Percentiles rank a stretch among this genome's conserved stretches.
Evolutionary conservation across 306 rosid genomes (phyloP).

Genomic region (Acmispon strigosus): DNA sequence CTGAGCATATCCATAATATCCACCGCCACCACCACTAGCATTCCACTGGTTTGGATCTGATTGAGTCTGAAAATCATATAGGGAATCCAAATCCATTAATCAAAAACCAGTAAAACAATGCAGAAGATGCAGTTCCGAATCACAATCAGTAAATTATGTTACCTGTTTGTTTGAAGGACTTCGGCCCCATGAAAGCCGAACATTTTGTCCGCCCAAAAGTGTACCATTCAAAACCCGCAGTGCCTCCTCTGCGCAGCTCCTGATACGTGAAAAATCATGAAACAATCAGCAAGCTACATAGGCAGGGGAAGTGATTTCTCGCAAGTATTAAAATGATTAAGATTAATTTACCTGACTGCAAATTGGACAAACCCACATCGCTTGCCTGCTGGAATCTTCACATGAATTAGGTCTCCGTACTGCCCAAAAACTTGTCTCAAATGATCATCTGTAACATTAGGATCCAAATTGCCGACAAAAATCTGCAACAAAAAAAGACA

Average conservation of each 20-base stretch:
- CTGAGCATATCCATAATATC: conserved; percentile 74
- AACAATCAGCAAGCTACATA: not conserved
- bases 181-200: conserved; percentile 97
- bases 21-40: conserved; percentile 30
- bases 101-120: not conserved
- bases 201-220: conserved; percentile 73
- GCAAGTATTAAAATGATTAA: not conserved
- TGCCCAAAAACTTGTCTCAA: conserved; percentile 81
- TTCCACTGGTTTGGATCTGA: conserved; percentile 76
- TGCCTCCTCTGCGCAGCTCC: conserved; percentile 91
- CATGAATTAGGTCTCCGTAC: conserved; percentile 83
- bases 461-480: conserved; percentile 92
- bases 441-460: conserved; percentile 80
- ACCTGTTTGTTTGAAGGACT: conserved; percentile 98
- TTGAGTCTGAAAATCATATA: conserved; percentile 54
- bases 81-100: conserved; percentile 3
- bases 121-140: not conserved
- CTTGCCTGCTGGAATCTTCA: conserved; percentile 93
- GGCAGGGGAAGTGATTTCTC: not conserved
- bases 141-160: not conserved
- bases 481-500: conserved; percentile 41
- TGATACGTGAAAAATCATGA: conserved; percentile 20
- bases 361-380: conserved; percentile 97
- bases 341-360: conserved; percentile 56
- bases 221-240: conserved; percentile 62